A percentile compares a stretch with the other conserved stretches of the same genome.
These are phyloP conservation scores for Aphanomyces astaci DNA, from an alignment of 352 stramenopile genomes.

Conservation along the genomic window DNA sequence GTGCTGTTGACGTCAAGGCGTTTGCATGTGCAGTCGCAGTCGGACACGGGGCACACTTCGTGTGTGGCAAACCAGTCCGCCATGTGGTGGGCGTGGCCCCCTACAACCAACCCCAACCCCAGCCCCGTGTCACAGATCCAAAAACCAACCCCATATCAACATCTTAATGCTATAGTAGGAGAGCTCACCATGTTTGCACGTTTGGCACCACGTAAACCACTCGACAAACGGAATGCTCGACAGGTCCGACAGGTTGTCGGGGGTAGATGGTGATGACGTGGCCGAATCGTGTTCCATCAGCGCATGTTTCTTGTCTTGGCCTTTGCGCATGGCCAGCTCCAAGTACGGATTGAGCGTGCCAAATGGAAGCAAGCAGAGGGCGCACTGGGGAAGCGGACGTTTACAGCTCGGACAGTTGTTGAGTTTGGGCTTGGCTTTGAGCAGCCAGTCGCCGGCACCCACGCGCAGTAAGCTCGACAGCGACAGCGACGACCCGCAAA, in stretches of 20 bases:
- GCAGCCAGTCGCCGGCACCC: slow-evolving; percentile 85
- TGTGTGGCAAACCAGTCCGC: slow-evolving; percentile 90
- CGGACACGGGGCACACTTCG: slow-evolving; percentile 85
- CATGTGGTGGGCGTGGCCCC: slow-evolving; percentile 89
- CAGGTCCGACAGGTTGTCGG: slow-evolving; percentile 80
- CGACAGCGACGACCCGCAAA: slow-evolving; percentile 86
- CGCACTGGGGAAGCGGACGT: slow-evolving; percentile 89
- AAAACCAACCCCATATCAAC: no score
- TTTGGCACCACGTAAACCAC: slow-evolving; percentile 94
- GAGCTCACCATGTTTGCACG: slow-evolving; percentile 63
- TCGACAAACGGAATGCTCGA: slow-evolving; percentile 92
- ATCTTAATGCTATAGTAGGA: not conserved
- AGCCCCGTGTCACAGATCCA: no score
- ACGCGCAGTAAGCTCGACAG: slow-evolving; percentile 81
- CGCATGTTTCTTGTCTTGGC: slow-evolving; percentile 27
- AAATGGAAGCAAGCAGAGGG: slow-evolving; percentile 89
- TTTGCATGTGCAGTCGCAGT: slow-evolving; percentile 90
- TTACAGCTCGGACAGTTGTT: slow-evolving; percentile 88
- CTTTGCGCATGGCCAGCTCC: slow-evolving; percentile 83
- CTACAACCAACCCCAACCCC: no score
- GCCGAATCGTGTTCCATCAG: slow-evolving; percentile 26
- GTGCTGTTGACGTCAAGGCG: slow-evolving; percentile 36
- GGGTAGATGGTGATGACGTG: slow-evolving; percentile 38
- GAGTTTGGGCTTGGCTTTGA: slow-evolving; percentile 83
- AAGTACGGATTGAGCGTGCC: slow-evolving; percentile 94